phyloP scores from a whole-genome alignment of 345 rosid genomes.

The Limnanthes douglasii region DNA sequence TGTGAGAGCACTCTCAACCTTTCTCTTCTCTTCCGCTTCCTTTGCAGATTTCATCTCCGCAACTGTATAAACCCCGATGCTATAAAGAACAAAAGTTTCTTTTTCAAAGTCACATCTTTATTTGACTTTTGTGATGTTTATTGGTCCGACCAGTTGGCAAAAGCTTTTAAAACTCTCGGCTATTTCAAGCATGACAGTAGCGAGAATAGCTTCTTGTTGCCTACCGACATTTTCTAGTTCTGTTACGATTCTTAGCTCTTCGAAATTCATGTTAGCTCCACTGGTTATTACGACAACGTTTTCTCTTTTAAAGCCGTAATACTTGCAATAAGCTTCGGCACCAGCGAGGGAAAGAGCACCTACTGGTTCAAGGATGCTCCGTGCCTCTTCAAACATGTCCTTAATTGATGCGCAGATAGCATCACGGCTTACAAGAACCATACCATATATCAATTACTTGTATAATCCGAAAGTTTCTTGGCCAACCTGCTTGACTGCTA shows the following conservation, averaged over 20 bases:
- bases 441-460: conserved; percentile 74
- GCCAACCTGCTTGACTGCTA: conserved; percentile 95
- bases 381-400: conserved; percentile 97
- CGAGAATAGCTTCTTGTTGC: conserved; percentile 85
- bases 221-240: conserved; percentile 97
- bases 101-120: conserved; percentile 50
- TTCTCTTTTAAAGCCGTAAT: conserved; percentile 56
- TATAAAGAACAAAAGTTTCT: conserved; percentile 79
- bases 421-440: conserved; percentile 95
- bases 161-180: conserved; percentile 79
- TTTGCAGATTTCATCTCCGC: conserved; percentile 48
- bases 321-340: conserved; percentile 94
- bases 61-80: conserved; percentile 71
- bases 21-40: conserved; percentile 57
- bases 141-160: conserved; percentile 69
- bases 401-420: conserved; percentile 99
- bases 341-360: conserved; percentile 98
- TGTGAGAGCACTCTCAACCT: conserved; percentile 38
- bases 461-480: conserved; percentile 79
- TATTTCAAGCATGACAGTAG: conserved; percentile 64
- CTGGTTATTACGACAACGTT: conserved; percentile 79
- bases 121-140: conserved; percentile 84
- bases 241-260: conserved; percentile 76
- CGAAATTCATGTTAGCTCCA: conserved; percentile 98
- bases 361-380: conserved; percentile 91